Base-by-base conservation (phyloP, 2,329 filamentous ascomycete species). In the Trichoderma sp. region DNA sequence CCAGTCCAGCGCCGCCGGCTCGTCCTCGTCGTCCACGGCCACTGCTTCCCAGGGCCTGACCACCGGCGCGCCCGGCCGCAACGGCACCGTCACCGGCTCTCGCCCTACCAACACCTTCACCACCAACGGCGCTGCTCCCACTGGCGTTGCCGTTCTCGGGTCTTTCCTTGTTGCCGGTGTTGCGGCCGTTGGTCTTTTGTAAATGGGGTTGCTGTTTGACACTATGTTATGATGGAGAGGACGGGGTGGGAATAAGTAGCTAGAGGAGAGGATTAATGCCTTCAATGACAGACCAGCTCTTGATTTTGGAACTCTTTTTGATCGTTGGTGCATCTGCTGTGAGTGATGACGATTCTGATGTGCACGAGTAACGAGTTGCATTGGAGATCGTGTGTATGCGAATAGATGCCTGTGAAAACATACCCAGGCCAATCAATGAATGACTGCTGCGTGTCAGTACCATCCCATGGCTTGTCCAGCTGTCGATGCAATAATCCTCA, bases 161-260 rank as follows among this genome's bases (percentile, higher is more conserved):
- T 63, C 67, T 4, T 68, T 55, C 26, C 52, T 74, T 39, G 47
- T 74, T 51, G 74, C 72, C 51, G 74, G 73, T 47, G 70, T 72
- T 45, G 74, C 69, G 21, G 73, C 71, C 56, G 67, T 69, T 54
- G 74, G 71, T 28, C 63, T 76, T 47, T 41, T 75, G 50, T 76
- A 71, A 59, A 55, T 3, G 30, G 30, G 17, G 28, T 48, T 62
- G 39, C 34, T 45, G 39, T 17, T 62, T 28, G 59, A 28, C 7
- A 30, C 17, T 7, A 30, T 30, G 48, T n/a, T n/a, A 26, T 2
- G 15, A 17, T 28, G 24, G 24, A 51, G 15, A 10, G 4, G 17
- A 10, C 19, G 7, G 17, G 26, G 21, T 3, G 14, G 2, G 30
- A 30, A 10, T 14, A 44, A 17, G 58, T 39, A 52, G 48, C 39